phyloP scores from a whole-genome alignment of 768 basidiomycete genomes.

The Suillus fuscotomentosus region DNA sequence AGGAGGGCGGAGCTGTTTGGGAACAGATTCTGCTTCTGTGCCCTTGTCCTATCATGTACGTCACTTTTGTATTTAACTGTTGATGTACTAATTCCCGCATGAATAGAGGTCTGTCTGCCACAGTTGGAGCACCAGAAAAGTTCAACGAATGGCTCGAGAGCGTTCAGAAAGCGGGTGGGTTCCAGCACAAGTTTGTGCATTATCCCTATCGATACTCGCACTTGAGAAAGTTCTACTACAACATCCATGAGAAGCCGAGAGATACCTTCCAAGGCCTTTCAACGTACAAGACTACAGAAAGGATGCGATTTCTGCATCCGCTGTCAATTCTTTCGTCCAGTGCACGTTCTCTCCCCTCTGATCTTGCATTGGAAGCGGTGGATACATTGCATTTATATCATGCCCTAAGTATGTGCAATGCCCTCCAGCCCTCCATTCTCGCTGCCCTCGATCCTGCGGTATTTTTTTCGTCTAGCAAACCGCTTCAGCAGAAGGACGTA shows the following conservation, averaged over 20 bases:
- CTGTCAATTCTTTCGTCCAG: conserved; percentile 59
- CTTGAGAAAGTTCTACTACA: conserved; percentile 65
- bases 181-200: conserved; percentile 56
- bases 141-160: conserved; percentile 67
- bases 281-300: conserved; percentile 35
- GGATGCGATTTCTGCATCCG: conserved; percentile 61
- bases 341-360: conserved; percentile 49
- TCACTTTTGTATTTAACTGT: conserved; percentile 6
- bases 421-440: conserved; percentile 21
- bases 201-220: conserved; percentile 74
- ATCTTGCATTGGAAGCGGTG: conserved; percentile 59
- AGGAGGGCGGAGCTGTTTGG: conserved; percentile 70
- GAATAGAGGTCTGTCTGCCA: conserved; percentile 66
- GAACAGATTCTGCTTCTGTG: conserved; percentile 71
- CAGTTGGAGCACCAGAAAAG: conserved; percentile 60
- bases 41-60: conserved; percentile 71
- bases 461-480: conserved; percentile 41
- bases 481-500: conserved; percentile 60
- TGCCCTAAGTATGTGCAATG: conserved; percentile 34
- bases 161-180: conserved; percentile 59
- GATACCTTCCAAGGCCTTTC: conserved; percentile 36
- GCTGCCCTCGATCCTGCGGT: conserved; percentile 38
- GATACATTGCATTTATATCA: conserved; percentile 55
- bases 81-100: not conserved
- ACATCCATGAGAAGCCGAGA: conserved; percentile 23